phyloP scores from a whole-genome alignment of 441 rosid species.

The Adansonia madagascariensis region DNA sequence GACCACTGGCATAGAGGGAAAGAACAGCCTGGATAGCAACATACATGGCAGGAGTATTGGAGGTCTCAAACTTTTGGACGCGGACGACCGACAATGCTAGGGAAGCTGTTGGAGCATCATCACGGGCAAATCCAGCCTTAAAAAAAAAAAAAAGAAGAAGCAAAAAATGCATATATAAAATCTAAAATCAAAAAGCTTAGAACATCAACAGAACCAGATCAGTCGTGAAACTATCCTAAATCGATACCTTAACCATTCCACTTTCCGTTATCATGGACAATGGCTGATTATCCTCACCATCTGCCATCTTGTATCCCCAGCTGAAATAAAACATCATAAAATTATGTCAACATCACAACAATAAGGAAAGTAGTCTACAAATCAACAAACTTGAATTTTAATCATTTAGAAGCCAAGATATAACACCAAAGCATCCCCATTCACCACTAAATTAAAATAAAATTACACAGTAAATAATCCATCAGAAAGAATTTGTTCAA shows the following conservation, averaged over 20 bases:
- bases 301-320: conserved; percentile 53
- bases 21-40: conserved; percentile 79
- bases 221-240: neutral
- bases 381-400: neutral
- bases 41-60: conserved; percentile 74
- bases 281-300: conserved; percentile 63
- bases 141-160: neutral
- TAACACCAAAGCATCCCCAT: neutral
- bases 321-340: conserved; percentile 25
- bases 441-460: neutral
- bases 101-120: conserved; percentile 84
- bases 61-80: conserved; percentile 81
- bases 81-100: conserved; percentile 79
- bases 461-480: neutral
- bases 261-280: conserved; percentile 63
- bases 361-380: neutral
- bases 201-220: neutral
- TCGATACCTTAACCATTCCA: conserved; percentile 63
- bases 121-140: conserved; percentile 86
- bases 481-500: neutral
- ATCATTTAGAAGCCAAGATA: neutral
- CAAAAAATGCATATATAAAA: conserved; percentile 5
- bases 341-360: neutral
- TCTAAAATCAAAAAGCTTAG: conserved; percentile 4
- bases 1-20: conserved; percentile 77